These are phyloP conservation scores for Macrolepiota fuliginosa DNA, from an alignment of 768 basidiomycete genomes.

Conservation along the genomic window DNA sequence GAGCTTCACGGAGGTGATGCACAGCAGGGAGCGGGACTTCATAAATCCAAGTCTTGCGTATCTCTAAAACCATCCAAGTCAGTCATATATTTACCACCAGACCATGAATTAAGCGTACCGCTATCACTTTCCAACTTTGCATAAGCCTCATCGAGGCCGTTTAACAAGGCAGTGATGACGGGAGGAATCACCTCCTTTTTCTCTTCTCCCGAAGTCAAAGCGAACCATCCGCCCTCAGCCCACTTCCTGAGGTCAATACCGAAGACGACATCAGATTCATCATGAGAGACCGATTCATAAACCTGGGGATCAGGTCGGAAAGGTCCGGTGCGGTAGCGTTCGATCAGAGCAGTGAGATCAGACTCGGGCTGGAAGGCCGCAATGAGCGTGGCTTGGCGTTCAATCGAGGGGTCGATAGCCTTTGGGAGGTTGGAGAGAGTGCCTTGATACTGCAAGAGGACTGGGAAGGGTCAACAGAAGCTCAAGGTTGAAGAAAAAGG, in stretches of 20 bases:
- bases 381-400: slow-evolving; percentile 72
- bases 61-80: slow-evolving; percentile 40
- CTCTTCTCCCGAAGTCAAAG: slow-evolving; percentile 50
- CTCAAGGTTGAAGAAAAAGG: not conserved
- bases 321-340: slow-evolving; percentile 89
- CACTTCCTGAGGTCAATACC: slow-evolving; percentile 90
- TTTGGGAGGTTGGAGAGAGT: slow-evolving; percentile 73
- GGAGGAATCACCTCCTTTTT: slow-evolving; percentile 69
- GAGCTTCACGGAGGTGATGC: slow-evolving; percentile 81
- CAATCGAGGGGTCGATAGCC: slow-evolving; percentile 58
- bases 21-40: slow-evolving; percentile 82
- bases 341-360: slow-evolving; percentile 83
- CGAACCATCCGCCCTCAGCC: slow-evolving; percentile 81
- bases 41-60: slow-evolving; percentile 92
- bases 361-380: slow-evolving; percentile 87
- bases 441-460: slow-evolving; percentile 84
- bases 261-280: slow-evolving; percentile 84
- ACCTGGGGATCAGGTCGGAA: slow-evolving; percentile 86
- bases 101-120: slow-evolving; percentile 19
- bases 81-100: too few relatives aligned
- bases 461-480: slow-evolving; percentile 30
- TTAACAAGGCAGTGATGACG: slow-evolving; percentile 67
- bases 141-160: slow-evolving; percentile 64
- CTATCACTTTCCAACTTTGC: slow-evolving; percentile 52
- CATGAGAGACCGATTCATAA: slow-evolving; percentile 83